phyloP scores from a whole-genome alignment of 1,284 basidiomycete species.

The Phenoliferia sp. region DNA sequence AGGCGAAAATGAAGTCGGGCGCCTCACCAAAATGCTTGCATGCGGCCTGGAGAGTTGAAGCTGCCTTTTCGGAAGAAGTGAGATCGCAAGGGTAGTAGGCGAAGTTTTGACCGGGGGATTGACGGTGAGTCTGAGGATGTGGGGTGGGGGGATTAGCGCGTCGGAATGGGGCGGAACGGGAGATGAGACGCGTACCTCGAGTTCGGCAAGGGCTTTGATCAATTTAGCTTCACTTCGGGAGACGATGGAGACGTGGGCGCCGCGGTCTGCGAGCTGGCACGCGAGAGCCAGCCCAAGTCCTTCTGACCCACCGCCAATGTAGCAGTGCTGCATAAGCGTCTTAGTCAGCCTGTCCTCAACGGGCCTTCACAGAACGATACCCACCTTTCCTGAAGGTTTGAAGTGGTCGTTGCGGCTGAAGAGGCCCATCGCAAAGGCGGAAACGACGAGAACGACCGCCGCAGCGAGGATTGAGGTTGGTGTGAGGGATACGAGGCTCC shows the following conservation, averaged over 20 bases:
- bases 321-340: slow-evolving; percentile 55
- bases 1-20: slow-evolving; percentile 72
- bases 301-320: slow-evolving; percentile 73
- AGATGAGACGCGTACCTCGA: slow-evolving; percentile 53
- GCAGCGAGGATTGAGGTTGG: slow-evolving; percentile 12
- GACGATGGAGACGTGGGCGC: slow-evolving; percentile 76
- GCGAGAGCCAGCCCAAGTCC: slow-evolving; percentile 74
- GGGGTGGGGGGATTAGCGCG: background rate
- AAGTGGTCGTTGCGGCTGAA: slow-evolving; percentile 1
- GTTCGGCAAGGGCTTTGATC: slow-evolving; percentile 53
- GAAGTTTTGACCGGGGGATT: slow-evolving; percentile 53
- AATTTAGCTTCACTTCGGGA: slow-evolving; percentile 64
- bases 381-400: slow-evolving; percentile 42
- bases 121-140: slow-evolving; percentile 42
- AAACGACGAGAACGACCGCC: slow-evolving; percentile 10
- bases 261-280: slow-evolving; percentile 59
- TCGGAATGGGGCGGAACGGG: background rate
- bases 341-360: background rate
- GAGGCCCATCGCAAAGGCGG: slow-evolving; percentile 3
- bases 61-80: slow-evolving; percentile 50
- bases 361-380: slow-evolving; percentile 8
- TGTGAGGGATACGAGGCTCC: slow-evolving; percentile 25
- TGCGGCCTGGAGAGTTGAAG: slow-evolving; percentile 59
- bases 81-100: slow-evolving; percentile 61
- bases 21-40: slow-evolving; percentile 52